A percentile compares a stretch with the other conserved stretches of the same genome.
Conservation (phyloP, 1,284 basidiomycete genomes). For the Leccinum fuscescens region DNA sequence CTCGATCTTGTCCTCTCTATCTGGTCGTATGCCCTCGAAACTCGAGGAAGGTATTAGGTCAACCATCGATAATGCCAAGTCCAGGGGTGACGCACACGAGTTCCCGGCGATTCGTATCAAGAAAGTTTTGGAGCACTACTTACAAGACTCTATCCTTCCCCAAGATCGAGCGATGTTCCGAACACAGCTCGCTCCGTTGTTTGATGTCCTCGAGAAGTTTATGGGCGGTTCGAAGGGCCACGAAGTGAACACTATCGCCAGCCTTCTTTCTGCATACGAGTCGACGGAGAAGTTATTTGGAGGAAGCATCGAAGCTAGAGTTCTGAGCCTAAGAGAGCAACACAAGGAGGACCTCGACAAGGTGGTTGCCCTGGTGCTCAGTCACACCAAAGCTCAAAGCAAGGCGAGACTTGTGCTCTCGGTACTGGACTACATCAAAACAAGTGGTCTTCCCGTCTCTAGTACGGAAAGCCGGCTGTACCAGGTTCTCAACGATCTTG, state of each 20-base stretch:
- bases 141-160: conserved; percentile 78
- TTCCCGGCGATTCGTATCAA: conserved; percentile 86
- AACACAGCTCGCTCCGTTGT: conserved; percentile 68
- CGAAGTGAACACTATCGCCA: no score
- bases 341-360: no score
- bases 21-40: conserved; percentile 90
- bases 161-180: conserved; percentile 81
- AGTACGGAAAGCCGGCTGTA: no score
- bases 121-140: conserved; percentile 82
- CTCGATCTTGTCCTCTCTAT: conserved; percentile 85
- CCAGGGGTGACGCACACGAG: conserved; percentile 68
- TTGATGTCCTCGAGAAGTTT: conserved; percentile 82
- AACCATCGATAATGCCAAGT: conserved; percentile 73
- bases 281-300: no score
- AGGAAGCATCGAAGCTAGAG: no score
- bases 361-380: no score
- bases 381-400: no score
- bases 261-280: no score
- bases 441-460: no score
- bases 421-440: no score
- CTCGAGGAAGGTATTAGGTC: conserved; percentile 86
- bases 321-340: conserved; percentile 44
- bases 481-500: no score
- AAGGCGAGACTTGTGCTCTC: no score
- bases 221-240: conserved; percentile 9